phyloP scores from a whole-genome alignment of 805 yeast species.

The Pichia membranifaciens region DNA sequence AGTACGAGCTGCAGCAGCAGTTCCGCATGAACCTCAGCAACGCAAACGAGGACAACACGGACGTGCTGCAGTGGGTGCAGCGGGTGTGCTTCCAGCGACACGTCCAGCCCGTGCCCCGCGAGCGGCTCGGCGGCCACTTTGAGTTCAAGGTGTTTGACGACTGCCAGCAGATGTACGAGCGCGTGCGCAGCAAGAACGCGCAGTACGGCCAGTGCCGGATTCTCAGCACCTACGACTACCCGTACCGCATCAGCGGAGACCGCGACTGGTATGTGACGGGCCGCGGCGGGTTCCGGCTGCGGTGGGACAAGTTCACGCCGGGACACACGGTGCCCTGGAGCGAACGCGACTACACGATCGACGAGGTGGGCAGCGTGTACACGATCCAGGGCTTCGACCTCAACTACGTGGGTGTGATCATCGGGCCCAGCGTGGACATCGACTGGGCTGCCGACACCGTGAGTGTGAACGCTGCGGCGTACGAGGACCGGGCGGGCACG shows the following conservation, averaged over 20 bases:
- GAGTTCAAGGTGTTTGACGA: constrained; percentile 34
- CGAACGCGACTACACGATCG: constrained; percentile 39
- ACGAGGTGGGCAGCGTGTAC: constrained; percentile 44
- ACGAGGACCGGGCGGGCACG: constrained; percentile 43
- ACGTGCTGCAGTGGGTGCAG: constrained; percentile 37
- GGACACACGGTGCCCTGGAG: constrained; percentile 39
- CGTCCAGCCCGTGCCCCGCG: constrained; percentile 31
- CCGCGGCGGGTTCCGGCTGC: constrained; percentile 36
- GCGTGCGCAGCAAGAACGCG: constrained; percentile 26
- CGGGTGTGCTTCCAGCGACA: constrained; percentile 30
- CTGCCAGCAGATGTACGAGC: constrained; percentile 37
- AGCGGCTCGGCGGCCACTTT: constrained; percentile 16
- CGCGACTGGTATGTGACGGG: constrained; percentile 41
- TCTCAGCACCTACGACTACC: constrained; percentile 41
- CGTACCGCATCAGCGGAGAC: constrained; percentile 37
- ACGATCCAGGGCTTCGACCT: constrained; percentile 45
- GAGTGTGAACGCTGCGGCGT: constrained; percentile 31
- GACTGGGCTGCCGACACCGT: constrained; percentile 33
- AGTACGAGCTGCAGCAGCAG: constrained; percentile 30
- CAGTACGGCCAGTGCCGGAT: constrained; percentile 38
- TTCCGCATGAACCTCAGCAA: constrained; percentile 32
- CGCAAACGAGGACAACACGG: constrained; percentile 23
- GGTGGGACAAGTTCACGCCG: constrained; percentile 44
- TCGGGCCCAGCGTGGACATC: constrained; percentile 39
- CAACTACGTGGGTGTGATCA: constrained; percentile 41